Evolutionary conservation across 2,329 filamentous ascomycete genomes (phyloP), one percentile per base, ranked within the genome.

Genomic region (Penicillium sclerotigenum): DNA sequence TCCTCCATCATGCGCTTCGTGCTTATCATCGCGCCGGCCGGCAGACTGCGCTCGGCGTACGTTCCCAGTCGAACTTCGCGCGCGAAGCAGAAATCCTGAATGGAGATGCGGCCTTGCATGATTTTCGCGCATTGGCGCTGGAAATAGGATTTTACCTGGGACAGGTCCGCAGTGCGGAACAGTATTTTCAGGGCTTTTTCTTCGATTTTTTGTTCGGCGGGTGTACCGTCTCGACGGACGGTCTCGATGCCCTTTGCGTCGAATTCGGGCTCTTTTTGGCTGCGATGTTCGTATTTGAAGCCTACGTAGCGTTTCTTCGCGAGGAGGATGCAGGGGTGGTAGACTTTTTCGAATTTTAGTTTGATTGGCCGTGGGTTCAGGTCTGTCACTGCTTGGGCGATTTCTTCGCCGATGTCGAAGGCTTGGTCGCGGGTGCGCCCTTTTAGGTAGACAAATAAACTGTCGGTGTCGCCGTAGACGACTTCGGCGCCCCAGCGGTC

Each of bases 191-290:
- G 80, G 0, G 90, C 89, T 65, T 90, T 94, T 72, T 97, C 94
- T 73, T 97, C 91, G 45, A 99, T 95, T 78, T 94, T 97, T 71
- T 97, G 93, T 74, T 96, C 91, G 0, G 92, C 93, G 0, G 93
- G 92, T 0, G 92, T 97, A 37, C 94, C 94, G 71, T 99, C 94
- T 47, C 94, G 85, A 1, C 95, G 87, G 8, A 99, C 93, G 0
- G 95, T 99, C 78, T 99, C 95, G 61, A 97, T 99, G 29, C 95
- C 94, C 73, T 99, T 99, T 55, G 94, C 95, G 71, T 99, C 95
- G 63, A 97, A 97, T 1, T 96, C 89, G 0, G 94, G 93, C 62
- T 87, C 85, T 9, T 72, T 77, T 69, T 99, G 94, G 16, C 82
- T 79, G 36, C 83, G 83, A 62, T 81, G 84, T 70, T 99, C 94